Evolutionary conservation across 768 basidiomycete genomes (phyloP), one percentile per base, ranked within the genome.

Genomic region (Tylopilus vinaceipallidus): DNA sequence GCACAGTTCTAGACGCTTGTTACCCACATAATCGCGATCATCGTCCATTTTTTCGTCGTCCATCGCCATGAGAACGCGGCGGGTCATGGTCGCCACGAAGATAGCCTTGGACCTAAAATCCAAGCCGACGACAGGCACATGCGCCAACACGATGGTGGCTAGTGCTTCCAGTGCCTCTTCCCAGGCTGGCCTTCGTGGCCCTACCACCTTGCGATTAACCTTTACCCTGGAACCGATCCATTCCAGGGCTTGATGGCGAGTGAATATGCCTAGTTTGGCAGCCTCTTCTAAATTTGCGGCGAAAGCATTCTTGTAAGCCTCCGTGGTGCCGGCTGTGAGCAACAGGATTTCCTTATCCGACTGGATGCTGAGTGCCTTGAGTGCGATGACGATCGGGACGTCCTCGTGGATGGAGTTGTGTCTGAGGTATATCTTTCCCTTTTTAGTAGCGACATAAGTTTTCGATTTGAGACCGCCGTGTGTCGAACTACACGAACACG

Each of bases 341-440:
- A 98, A 79, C 22, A 98, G 81, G 38, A 98, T 95, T 65, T 99
- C 97, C 70, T 97, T 98, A 73, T 98, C 95, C 3, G 97, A 94
- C 58, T 95, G 91, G 55, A 97, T 84, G 3, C 95, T 94, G 38
- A 99, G 82, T 8, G 97, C 97, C 70, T 98, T 98, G 58, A 99
- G 84, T 10, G 92, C 95, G 63, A 99, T 84, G 37, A 84, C 94
- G 48, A 99, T 93, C 5, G 97, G 95, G 23, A 99, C 89, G 64
- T 95, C 94, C 71, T 99, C 97, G 56, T 93, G 88, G 52, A 97
- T 87, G 43, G 92, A 97, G 69, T 99, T 99, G 72, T 99, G 97
- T 17, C 93, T 88, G 43, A 99, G 85, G 67, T 95, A 98, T 48
- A 99, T 91, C 69, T 87, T 91, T 51, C 86, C 84, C 68, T 94